Evolutionary conservation across 2,329 filamentous ascomycete genomes (phyloP).

Genomic region (Ascosphaera apis): DNA sequence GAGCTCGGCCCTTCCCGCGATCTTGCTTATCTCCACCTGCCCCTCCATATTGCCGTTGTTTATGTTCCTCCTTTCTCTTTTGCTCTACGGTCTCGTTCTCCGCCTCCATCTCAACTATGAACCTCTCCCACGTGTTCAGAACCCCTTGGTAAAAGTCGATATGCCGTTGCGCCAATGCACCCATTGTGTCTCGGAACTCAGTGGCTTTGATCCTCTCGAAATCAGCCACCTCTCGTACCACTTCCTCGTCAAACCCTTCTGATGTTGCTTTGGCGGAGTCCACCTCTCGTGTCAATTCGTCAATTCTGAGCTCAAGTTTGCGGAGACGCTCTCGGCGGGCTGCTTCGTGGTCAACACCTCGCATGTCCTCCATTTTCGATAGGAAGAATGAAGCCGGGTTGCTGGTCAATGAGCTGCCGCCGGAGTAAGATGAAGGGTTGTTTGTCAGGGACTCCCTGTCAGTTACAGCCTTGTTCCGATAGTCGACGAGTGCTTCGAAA

Average conservation of each 20-base stretch:
- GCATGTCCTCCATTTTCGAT: slow-evolving; percentile 86
- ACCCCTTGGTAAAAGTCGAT: slow-evolving; percentile 66
- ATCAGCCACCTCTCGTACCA: slow-evolving; percentile 74
- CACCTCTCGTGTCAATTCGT: slow-evolving; percentile 72
- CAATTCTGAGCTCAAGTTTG: slow-evolving; percentile 79
- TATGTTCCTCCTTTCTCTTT: slow-evolving; percentile 1
- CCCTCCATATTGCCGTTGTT: neutral
- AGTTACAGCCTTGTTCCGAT: slow-evolving; percentile 69
- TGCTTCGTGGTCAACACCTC: slow-evolving; percentile 90
- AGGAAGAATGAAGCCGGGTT: slow-evolving; percentile 73
- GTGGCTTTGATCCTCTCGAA: slow-evolving; percentile 92
- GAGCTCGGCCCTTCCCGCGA: neutral
- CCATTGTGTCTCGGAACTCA: slow-evolving; percentile 75
- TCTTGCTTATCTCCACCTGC: slow-evolving; percentile 1
- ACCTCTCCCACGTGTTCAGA: slow-evolving; percentile 67
- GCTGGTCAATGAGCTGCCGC: slow-evolving; percentile 24
- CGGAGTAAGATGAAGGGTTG: slow-evolving; percentile 36
- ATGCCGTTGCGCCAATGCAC: slow-evolving; percentile 61
- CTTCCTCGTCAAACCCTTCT: slow-evolving; percentile 89
- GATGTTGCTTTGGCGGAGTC: slow-evolving; percentile 68
- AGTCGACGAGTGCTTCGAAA: slow-evolving; percentile 87
- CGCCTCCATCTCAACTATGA: slow-evolving; percentile 69
- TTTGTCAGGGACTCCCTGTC: slow-evolving; percentile 64
- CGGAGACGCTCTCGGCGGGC: slow-evolving; percentile 65
- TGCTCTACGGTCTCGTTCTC: slow-evolving; percentile 7